Conservation (phyloP, 768 basidiomycete species). For the Artomyces pyxidatus region DNA sequence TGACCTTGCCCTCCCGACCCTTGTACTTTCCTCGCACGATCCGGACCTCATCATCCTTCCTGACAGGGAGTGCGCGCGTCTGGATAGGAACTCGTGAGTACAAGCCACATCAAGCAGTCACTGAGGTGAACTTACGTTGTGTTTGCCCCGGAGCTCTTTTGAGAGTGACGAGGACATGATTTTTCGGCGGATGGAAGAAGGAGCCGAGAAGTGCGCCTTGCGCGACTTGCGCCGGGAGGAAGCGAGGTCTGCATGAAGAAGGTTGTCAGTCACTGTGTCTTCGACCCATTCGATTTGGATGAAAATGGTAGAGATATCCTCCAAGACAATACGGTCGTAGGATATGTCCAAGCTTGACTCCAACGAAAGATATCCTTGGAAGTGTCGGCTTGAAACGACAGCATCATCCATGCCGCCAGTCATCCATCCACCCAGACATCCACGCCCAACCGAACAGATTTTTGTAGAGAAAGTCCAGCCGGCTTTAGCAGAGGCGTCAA, state of each 20-base stretch:
- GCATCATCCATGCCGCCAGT: conserved; percentile 12
- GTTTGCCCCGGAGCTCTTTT: conserved; percentile 88
- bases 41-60: conserved; percentile 97
- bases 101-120: neutral
- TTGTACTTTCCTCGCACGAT: conserved; percentile 98
- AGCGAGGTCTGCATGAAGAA: conserved; percentile 56
- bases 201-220: conserved; percentile 96
- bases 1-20: conserved; percentile 97
- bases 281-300: too few relatives aligned
- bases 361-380: too few relatives aligned
- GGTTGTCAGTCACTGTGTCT: conserved; percentile 21
- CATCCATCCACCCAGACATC: conserved; percentile 55
- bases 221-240: conserved; percentile 96
- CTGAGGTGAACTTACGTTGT: conserved; percentile 51
- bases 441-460: conserved; percentile 20
- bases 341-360: too few relatives aligned
- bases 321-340: too few relatives aligned
- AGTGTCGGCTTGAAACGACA: too few relatives aligned
- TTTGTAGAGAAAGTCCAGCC: conserved; percentile 19
- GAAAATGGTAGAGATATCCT: too few relatives aligned
- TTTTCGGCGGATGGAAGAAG: conserved; percentile 91
- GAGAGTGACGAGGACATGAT: conserved; percentile 96
- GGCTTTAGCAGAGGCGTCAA: conserved; percentile 12
- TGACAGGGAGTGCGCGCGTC: conserved; percentile 88
- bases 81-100: conserved; percentile 23